Evolutionary conservation across 768 basidiomycete species (phyloP), one percentile per base, ranked within the genome.

Genomic region (Suillus subluteus): DNA sequence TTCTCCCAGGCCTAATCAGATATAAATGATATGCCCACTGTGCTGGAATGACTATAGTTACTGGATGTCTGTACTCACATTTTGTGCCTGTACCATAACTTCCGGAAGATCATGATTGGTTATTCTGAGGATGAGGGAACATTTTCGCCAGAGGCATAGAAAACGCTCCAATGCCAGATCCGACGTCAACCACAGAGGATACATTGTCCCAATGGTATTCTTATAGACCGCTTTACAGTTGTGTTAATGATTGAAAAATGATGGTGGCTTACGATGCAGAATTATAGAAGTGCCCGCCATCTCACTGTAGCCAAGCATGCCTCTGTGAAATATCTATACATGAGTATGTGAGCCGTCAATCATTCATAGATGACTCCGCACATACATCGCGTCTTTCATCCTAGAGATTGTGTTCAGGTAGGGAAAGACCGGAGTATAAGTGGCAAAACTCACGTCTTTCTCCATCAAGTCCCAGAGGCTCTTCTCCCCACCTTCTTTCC

Each of bases 101-200:
- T 72, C 72, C 13, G 76, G 77, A n/a, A 78, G 62, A 62, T 78
- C 76, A 62, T 78, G 77, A 23, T 75, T 55, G 11, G 55, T 67
- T 37, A 78, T 71, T 54, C 71, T 73, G 41, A 78, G 44, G 23
- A 75, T 76, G 73, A 7, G 76, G 76, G 62, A 70, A 69, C 55
- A 64, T 67, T 62, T 68, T 77, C 8, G 73, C 62, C 59, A 78
- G 71, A 21, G 71, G 71, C 0, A 71, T 43, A 54, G 76, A 76
- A 26, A 78, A 63, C 1, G 72, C 68, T 4, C 76, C 76, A 8
- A 74, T 30, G 30, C 76, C 71, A 9, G 74, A 71, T 6, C 76
- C 77, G 21, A 78, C 66, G 56, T 48, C 38, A 38, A 75, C 73
- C 41, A 79, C 65, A 11, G 72, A 71, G 38, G 71, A 65, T 30